Base-by-base conservation (phyloP, 1,284 basidiomycete species). In the Ganoderma sinense region DNA sequence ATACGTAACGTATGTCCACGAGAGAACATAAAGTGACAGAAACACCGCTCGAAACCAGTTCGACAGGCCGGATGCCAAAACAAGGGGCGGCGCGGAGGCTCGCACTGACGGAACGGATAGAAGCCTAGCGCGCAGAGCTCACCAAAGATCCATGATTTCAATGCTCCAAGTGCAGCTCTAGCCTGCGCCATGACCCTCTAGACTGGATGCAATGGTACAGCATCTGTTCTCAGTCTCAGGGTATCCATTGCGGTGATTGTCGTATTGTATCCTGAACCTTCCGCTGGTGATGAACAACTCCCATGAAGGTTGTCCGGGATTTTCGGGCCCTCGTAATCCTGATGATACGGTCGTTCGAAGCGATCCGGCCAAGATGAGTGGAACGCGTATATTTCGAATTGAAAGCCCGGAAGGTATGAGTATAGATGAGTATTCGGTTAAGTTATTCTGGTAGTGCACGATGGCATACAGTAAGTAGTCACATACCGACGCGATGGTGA, bases 1-100 rank as follows among this genome's bases (percentile, higher is more conserved):
- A 26, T 40, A 53, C 56, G 48, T 62, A 39, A 45, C 39, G 48
- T 61, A 26, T 39, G 23, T 7, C 40, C 68, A 36, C 31, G 33
- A 40, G 58, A 65, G 26, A 62, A 62, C 63, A 31, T 60, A 65
- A 65, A 65, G 13, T 65, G 68, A 65, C 68, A 62, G 64, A 65
- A 65, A 31, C 40, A 40, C 53, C 61, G 62, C 68, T 43, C 26
- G 48, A 33, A 16, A 39, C n/a, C 39, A 39, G 39, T 39, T n/a
- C 41, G 51, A 58, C 40, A 60, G 58, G 45, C 29, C 55, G 20
- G 10, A 33, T 53, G 29, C 68, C 60, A 59, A 29, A 69, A 11
- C 20, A 18, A 39, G 43, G 33, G 33, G 45, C 60, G 43, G 33
- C 33, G 45, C 60, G 64, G 64, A n/a, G 62, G 59, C 40, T 29